Conservation (phyloP, 441 rosid species). For the Melianthus villosus region DNA sequence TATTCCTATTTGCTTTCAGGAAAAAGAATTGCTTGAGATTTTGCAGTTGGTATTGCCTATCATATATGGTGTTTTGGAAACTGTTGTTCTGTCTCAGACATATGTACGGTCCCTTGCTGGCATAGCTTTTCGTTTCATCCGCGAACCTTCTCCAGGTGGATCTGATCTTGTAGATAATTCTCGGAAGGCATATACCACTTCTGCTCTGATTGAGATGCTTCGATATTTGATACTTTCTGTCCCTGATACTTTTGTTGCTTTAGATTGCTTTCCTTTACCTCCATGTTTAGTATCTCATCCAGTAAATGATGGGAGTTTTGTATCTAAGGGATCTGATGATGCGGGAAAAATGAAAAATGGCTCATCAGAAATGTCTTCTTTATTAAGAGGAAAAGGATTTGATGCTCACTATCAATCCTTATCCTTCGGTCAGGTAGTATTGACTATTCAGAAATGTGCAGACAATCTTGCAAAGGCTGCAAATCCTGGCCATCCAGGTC, state of each 20-base stretch:
- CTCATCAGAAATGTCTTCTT: conserved; percentile 32
- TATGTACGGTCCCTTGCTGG: conserved; percentile 67
- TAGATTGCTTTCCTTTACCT: conserved; percentile 94
- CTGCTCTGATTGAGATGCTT: conserved; percentile 87
- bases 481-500: conserved; percentile 51
- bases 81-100: conserved; percentile 72
- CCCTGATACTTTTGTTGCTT: conserved; percentile 89
- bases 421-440: conserved; percentile 56
- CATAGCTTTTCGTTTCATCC: conserved; percentile 62
- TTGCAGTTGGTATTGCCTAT: conserved; percentile 85
- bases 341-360: conserved; percentile 40
- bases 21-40: conserved; percentile 61
- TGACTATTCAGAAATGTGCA: conserved; percentile 60
- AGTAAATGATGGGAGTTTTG: conserved; percentile 50
- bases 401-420: conserved; percentile 61
- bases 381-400: conserved; percentile 44
- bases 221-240: conserved; percentile 81
- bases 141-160: conserved; percentile 83
- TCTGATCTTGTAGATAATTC: conserved; percentile 94
- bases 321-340: conserved; percentile 57
- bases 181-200: conserved; percentile 74
- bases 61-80: conserved; percentile 78
- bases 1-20: conserved; percentile 34
- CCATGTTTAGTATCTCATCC: conserved; percentile 57
- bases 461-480: conserved; percentile 67